Evolutionary conservation across 2,329 filamentous ascomycete species (phyloP), one percentile per base, ranked within the genome.

Genomic region (Cadophora gregata): DNA sequence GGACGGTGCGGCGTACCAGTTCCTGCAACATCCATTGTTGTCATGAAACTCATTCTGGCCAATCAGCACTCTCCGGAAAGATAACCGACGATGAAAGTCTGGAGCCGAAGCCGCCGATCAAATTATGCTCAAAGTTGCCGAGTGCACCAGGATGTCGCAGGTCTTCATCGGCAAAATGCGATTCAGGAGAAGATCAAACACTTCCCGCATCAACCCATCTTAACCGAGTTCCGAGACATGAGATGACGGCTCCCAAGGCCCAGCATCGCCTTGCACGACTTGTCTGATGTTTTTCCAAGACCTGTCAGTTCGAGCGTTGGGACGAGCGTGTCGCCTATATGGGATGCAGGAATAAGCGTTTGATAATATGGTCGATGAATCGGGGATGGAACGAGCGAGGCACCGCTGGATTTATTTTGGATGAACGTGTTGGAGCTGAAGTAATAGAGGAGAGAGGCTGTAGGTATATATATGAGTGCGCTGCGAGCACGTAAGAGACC

Each of bases 171-270:
- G 62, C 55, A 64, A 64, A 64, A 64, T 64, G 55, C 45, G 33
- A n/a, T 29, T 62, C 51, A 62, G 50, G 27, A 29, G 64, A 21
- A 59, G 64, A 65, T 65, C 63, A 66, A 66, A 66, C 64, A 62
- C 47, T 48, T 38, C 50, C 50, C 47, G 58, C 38, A 50, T n/a
- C 58, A 62, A 21, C 36, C 4, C 33, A 42, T 48, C 24, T 61
- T 56, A 27, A 48, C 56, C 58, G 58, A 33, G 14, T 31, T 8
- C 25, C 64, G 25, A 59, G 36, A 59, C 24, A 45, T 51, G 27
- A 42, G 58, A 60, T 48, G 58, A 60, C 27, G 29, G 25, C 33
- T 50, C 27, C 55, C 25, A 42, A 58, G 31, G 4, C 25, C 38
- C 64, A 66, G 29, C 36, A 45, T 55, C 27, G 21, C 38, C 33